Conservation (phyloP, 305 asterid species). For the Fraxinus latifolia region DNA sequence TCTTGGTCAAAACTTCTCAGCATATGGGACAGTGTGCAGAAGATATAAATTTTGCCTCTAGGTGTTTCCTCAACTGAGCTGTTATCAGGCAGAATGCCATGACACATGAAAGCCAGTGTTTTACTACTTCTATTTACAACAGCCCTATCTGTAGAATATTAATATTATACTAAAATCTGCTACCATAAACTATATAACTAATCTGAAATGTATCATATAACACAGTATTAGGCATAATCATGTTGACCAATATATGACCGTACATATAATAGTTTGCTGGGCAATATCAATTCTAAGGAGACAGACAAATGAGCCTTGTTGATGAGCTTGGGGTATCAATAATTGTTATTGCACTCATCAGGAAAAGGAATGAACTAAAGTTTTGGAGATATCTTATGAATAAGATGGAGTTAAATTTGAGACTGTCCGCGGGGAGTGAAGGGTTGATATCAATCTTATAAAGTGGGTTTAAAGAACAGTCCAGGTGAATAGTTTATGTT, state of each 20-base stretch:
- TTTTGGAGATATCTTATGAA: not conserved
- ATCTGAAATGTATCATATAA: not conserved
- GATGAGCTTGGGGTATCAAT: not conserved
- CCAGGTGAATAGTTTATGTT: not conserved
- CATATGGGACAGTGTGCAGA: not conserved
- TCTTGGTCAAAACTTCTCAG: not conserved
- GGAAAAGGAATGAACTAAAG: not conserved
- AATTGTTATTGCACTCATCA: not conserved
- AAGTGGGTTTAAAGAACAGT: not conserved
- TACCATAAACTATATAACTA: not conserved
- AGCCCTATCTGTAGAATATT: not conserved
- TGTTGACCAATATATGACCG: not conserved
- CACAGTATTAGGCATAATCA: not conserved
- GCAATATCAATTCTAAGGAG: not conserved
- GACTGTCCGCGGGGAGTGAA: not conserved
- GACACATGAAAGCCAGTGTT: not conserved
- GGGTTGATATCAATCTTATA: not conserved
- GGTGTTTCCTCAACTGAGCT: not conserved
- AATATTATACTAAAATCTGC: not conserved
- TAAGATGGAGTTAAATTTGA: not conserved
- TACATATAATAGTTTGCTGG: not conserved
- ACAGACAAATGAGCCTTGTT: not conserved
- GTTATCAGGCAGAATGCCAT: not conserved
- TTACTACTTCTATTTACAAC: not conserved
- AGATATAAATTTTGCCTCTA: not conserved